Conservation (phyloP, 306 rosid genomes). For the Quercus variabilis region DNA sequence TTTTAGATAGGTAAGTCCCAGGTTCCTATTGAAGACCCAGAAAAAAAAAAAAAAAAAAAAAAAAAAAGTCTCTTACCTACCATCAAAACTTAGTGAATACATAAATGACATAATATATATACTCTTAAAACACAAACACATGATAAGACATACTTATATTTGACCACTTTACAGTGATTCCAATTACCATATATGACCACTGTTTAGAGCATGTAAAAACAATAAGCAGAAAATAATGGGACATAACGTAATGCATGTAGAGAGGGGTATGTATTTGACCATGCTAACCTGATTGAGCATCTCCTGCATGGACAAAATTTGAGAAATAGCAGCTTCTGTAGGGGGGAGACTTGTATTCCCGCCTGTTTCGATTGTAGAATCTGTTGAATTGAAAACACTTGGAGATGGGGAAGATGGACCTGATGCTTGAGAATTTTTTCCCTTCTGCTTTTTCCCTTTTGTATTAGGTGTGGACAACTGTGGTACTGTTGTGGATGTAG, state of each 20-base stretch:
- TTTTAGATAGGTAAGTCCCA: no score
- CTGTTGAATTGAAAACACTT: slow-evolving; percentile 49
- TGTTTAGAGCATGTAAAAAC: no score
- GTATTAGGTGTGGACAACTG: slow-evolving; percentile 48
- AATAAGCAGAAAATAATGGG: not conserved
- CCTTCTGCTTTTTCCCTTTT: slow-evolving; percentile 76
- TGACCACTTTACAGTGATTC: not conserved
- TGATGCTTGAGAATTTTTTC: slow-evolving; percentile 65
- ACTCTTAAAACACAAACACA: not conserved
- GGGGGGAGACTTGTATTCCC: slow-evolving; percentile 54
- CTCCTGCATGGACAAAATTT: slow-evolving; percentile 75
- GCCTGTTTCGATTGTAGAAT: slow-evolving; percentile 51
- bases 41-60: not conserved
- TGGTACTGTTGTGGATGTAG: slow-evolving; percentile 32
- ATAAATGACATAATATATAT: not conserved
- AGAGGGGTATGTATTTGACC: no score
- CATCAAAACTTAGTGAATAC: not conserved
- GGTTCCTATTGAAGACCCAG: no score
- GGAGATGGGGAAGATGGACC: slow-evolving; percentile 53
- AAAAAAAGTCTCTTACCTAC: not conserved
- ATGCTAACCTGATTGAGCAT: slow-evolving; percentile 67
- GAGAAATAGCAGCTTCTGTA: slow-evolving; percentile 54
- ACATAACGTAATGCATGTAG: not conserved
- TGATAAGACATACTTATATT: not conserved
- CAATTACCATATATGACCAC: not conserved